Evolutionary conservation across 2,329 filamentous ascomycete species (phyloP).

Genomic region (Furcasterigmium furcatum): DNA sequence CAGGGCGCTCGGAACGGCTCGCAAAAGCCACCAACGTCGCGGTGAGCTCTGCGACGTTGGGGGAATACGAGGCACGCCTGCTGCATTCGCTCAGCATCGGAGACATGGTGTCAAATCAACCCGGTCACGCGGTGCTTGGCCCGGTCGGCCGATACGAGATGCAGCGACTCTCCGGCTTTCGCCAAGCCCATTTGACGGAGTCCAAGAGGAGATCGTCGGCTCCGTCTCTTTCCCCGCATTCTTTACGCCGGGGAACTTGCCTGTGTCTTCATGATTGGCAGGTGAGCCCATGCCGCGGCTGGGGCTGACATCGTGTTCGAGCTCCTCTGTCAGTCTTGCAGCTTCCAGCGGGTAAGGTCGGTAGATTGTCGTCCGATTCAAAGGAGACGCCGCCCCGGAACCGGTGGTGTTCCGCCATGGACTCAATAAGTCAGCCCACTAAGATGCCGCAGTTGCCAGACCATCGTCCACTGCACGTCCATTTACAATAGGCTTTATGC

Average conservation of each 20-base stretch:
- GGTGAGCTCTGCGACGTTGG: background rate
- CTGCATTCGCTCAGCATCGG: background rate
- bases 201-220: background rate
- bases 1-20: background rate
- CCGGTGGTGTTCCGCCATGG: too few relatives aligned
- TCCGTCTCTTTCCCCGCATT: background rate
- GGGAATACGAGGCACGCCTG: background rate
- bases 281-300: background rate
- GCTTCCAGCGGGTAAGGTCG: too few relatives aligned
- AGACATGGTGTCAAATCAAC: background rate
- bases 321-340: too few relatives aligned
- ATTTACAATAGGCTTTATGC: too few relatives aligned
- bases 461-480: too few relatives aligned
- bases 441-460: too few relatives aligned
- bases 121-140: background rate
- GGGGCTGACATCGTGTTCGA: conserved; percentile 1
- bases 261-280: background rate
- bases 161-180: background rate
- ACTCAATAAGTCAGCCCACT: too few relatives aligned
- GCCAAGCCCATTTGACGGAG: background rate
- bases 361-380: too few relatives aligned
- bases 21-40: background rate
- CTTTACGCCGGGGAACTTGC: background rate
- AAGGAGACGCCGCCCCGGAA: too few relatives aligned
- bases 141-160: background rate